phyloP scores from a whole-genome alignment of 1,139 yeast species.

The Zygotorulaspora mrakii region DNA sequence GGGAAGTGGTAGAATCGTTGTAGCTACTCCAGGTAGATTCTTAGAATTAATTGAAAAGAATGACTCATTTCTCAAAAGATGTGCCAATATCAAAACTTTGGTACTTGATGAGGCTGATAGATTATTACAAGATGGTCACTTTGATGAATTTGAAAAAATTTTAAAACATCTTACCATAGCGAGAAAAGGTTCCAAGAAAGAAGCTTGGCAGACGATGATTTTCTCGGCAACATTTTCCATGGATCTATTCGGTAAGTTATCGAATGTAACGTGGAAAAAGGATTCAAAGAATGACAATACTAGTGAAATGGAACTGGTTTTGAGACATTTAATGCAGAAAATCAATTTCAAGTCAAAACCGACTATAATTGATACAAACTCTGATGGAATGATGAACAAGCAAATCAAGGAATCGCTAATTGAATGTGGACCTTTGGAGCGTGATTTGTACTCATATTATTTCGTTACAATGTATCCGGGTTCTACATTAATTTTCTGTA shows the following conservation, averaged over 20 bases:
- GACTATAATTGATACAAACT: slow-evolving; percentile 75
- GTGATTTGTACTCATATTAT: slow-evolving; percentile 87
- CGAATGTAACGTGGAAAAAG: slow-evolving; percentile 41
- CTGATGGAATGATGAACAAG: slow-evolving; percentile 73
- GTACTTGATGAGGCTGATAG: slow-evolving; percentile 98
- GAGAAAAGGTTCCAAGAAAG: slow-evolving; percentile 28
- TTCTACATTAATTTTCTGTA: slow-evolving; percentile 84
- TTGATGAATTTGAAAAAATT: slow-evolving; percentile 84
- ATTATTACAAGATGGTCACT: slow-evolving; percentile 91
- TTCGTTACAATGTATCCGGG: slow-evolving; percentile 86
- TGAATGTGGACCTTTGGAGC: slow-evolving; percentile 86
- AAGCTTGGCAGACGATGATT: slow-evolving; percentile 83
- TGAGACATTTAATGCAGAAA: slow-evolving; percentile 54
- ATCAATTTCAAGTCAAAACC: slow-evolving; percentile 62
- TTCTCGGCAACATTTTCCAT: slow-evolving; percentile 92
- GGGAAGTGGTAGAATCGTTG: slow-evolving; percentile 71
- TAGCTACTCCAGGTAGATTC: slow-evolving; percentile 96
- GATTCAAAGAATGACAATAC: slow-evolving; percentile 39
- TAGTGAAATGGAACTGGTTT: slow-evolving; percentile 53
- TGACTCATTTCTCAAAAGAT: slow-evolving; percentile 48
- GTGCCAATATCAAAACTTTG: slow-evolving; percentile 62
- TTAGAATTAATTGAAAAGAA: slow-evolving; percentile 73
- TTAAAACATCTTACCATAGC: slow-evolving; percentile 50
- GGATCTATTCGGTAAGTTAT: slow-evolving; percentile 74
- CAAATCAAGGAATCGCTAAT: slow-evolving; percentile 80